Base-by-base conservation (phyloP, 495 filamentous ascomycete genomes). In the Aspergillus wentii region DNA sequence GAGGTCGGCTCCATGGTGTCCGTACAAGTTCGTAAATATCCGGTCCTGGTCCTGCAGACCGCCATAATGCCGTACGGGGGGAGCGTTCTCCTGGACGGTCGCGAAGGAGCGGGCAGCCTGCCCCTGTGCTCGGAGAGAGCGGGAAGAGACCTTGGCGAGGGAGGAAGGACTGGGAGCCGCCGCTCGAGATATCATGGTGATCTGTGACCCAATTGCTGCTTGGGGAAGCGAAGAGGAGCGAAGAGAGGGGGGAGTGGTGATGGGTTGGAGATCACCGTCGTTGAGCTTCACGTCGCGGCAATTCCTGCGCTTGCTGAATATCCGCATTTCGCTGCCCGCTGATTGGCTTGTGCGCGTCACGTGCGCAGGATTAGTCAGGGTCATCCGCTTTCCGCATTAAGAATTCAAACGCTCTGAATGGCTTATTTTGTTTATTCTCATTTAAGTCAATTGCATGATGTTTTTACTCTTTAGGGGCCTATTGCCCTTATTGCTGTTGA, bases 21-120 rank as follows among this genome's bases (percentile, higher is more conserved):
- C 80, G 69, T 97, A 98, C 15, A 98, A 80, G 68, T 98, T 98
- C 67, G 90, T 89, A 69, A 98, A 98, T 70, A 98, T 98, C 49
- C 92, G 79, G 58, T 98, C 92, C 71, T 97, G 88, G 62, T 98
- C 92, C 59, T 76, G 79, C 37, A 98, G 74, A 34, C 86, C 86
- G 54, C 92, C 89, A 68, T 88, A 85, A 42, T 75, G 69, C 44
- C 72, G 81, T 49, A 80, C 79, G 56, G 83, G 86, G 40, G 73
- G 74, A 40, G 81, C 71, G 41, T 69, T 76, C 67, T 98, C 90
- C 64, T 89, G 83, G 52, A 94, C 90, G 27, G 88, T 94, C 50
- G 92, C 92, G 64, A 97, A 82, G 40, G 71, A 72, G 57, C 82
- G 75, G 54, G 54, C 63, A 59, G 80, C 78, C 52, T 65, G 61